Evolutionary conservation across 306 rosid genomes (phyloP), one percentile per base, ranked within the genome.

Genomic region (Hippophae tibetana): DNA sequence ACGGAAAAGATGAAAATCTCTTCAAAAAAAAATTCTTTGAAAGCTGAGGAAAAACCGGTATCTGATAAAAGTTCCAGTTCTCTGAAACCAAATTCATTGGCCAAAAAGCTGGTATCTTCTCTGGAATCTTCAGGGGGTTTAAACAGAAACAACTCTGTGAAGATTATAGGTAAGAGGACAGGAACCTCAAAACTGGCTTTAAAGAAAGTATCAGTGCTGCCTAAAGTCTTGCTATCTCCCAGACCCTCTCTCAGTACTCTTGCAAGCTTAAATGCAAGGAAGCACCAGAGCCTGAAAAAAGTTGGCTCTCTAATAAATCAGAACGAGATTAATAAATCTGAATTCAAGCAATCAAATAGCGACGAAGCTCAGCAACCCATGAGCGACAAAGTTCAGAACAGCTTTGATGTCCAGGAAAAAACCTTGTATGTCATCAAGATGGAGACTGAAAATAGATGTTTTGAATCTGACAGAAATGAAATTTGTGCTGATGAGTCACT

Each of bases 361-460:
- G 5, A 2, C 7, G 10, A 9, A 46, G 13, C 3, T 9, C 50
- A 9, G 10, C 13, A 9, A 10, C 10, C 10, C 50, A 10, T 46
- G 50, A 10, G 50, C 2, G 10, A 9, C 2, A 13, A 46, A 46
- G 5, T 12, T 46, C 11, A 46, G 66, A 62, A 52, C 71, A 61
- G 48, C 57, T 81, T 66, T 64, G 76, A 66, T 54, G 44, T 66
- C 54, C 76, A 66, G 27, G 87, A 76, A 66, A 78, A 76, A 57
- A 66, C 71, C 52, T 47, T 72, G 69, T 69, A 78, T 45, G 65
- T 71, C 66, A 61, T 71, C 26, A 81, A 77, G 48, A 69, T 84
- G 48, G 68, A 46, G 60, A 27, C 73, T 11, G 71, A 65, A 54
- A 76, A 64, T 56, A 74, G 65, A 75, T 66, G 25, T 74, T 72